phyloP scores from a whole-genome alignment of 1,284 basidiomycete genomes.

The Ganoderma sinense region DNA sequence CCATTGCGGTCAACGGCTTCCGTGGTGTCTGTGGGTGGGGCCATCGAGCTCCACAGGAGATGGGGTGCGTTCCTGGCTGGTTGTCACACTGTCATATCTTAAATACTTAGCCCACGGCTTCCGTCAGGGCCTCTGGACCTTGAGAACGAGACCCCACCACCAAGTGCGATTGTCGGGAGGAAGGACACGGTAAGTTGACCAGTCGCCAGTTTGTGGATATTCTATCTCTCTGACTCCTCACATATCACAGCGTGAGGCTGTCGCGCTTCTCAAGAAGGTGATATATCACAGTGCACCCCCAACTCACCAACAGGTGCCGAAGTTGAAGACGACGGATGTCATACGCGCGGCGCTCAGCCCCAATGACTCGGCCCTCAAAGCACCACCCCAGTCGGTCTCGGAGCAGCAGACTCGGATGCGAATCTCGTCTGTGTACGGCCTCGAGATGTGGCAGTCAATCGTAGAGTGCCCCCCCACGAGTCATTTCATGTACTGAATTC shows the following conservation, averaged over 20 bases:
- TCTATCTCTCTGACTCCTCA: conserved; percentile 1
- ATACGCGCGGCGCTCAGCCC: conserved; percentile 59
- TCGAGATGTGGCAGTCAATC: conserved; percentile 62
- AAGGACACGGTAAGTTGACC: conserved; percentile 59
- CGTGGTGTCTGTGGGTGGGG: conserved; percentile 30
- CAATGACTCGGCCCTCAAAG: conserved; percentile 54
- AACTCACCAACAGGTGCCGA: conserved; percentile 62
- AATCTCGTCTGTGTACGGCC: conserved; percentile 56
- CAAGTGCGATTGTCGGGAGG: conserved; percentile 68
- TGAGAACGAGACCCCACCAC: conserved; percentile 64
- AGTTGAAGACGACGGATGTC: conserved; percentile 51
- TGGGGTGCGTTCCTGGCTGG: conserved; percentile 34
- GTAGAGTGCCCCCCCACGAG: conserved; percentile 45
- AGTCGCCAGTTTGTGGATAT: background rate
- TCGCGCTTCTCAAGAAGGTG: conserved; percentile 62
- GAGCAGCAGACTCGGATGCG: conserved; percentile 58
- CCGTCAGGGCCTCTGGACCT: conserved; percentile 59
- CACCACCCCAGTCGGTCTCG: conserved; percentile 62
- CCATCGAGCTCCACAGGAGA: conserved; percentile 33
- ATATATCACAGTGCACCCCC: conserved; percentile 64
- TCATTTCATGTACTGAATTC: background rate
- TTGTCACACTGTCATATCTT: too few species aligned
- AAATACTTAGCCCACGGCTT: background rate
- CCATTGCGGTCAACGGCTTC: conserved; percentile 10
- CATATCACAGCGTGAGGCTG: conserved; percentile 57